These are phyloP conservation scores for Quercus phellos DNA, from an alignment of 331 rosid genomes.

Conservation along the genomic window DNA sequence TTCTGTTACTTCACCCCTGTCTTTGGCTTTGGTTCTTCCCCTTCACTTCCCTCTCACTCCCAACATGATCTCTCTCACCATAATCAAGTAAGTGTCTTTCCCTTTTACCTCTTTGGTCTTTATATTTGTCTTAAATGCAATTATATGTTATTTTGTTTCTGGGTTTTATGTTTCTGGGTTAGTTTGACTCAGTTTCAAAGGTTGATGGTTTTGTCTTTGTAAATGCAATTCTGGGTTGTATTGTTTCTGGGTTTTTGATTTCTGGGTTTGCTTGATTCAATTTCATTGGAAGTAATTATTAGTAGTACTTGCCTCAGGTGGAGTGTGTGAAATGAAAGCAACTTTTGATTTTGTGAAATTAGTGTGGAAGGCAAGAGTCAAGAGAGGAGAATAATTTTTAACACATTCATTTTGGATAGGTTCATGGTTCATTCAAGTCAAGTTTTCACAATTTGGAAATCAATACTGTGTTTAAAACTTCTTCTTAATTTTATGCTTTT, in stretches of 20 bases:
- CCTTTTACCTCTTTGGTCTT: background rate
- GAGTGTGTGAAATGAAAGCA: no score
- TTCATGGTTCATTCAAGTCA: background rate
- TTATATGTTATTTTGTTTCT: background rate
- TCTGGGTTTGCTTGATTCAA: background rate
- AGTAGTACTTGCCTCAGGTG: no score
- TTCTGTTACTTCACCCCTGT: conserved; percentile 34
- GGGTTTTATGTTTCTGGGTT: conserved; percentile 9
- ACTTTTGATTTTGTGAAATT: no score
- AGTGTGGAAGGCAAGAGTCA: background rate
- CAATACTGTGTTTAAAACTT: background rate
- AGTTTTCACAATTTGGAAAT: background rate
- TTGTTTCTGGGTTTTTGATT: background rate
- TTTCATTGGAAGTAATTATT: background rate
- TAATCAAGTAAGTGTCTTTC: conserved; percentile 31
- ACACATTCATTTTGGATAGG: no score
- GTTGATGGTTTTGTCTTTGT: background rate
- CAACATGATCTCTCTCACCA: conserved; percentile 22
- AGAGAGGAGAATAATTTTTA: no score
- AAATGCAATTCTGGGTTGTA: background rate
- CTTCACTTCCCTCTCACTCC: conserved; percentile 42
- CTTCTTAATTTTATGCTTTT: background rate
- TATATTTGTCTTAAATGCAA: background rate
- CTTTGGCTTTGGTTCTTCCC: conserved; percentile 61
- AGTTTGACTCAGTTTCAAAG: background rate